phyloP scores from a whole-genome alignment of 139 green algal genomes.

The Yamagishiella unicocca region DNA sequence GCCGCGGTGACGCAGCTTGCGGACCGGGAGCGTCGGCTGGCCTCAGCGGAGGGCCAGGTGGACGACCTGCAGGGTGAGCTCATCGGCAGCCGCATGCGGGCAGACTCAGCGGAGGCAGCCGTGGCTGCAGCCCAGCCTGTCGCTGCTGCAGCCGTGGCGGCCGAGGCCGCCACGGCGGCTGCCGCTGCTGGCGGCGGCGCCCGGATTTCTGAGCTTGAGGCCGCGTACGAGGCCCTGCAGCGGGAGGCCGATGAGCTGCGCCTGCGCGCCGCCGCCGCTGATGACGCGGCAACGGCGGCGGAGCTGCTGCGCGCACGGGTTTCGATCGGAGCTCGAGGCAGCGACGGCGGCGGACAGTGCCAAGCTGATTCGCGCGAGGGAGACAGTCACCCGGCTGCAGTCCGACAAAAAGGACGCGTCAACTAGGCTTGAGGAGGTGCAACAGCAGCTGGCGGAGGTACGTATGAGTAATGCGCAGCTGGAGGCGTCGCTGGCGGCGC shows the following conservation, averaged over 20 bases:
- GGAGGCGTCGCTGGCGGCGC: background rate
- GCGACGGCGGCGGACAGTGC: slow-evolving; percentile 8
- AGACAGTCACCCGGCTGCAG: slow-evolving; percentile 27
- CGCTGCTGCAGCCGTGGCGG: background rate
- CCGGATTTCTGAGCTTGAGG: background rate
- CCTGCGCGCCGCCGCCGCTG: background rate
- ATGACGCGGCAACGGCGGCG: background rate
- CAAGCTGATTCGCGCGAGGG: slow-evolving; percentile 14
- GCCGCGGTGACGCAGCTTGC: background rate
- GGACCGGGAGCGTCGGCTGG: background rate
- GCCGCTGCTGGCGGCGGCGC: background rate
- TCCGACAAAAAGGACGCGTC: background rate
- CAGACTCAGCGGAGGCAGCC: slow-evolving; percentile 27
- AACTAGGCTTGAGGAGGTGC: slow-evolving; percentile 7
- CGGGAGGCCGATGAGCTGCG: background rate
- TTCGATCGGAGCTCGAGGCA: slow-evolving; percentile 18
- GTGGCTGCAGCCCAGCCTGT: background rate
- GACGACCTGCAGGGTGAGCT: slow-evolving; percentile 45
- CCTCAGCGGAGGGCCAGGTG: slow-evolving; percentile 5
- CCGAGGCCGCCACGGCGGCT: background rate
- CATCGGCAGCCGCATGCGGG: slow-evolving; percentile 40
- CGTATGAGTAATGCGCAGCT: background rate
- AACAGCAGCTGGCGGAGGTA: background rate
- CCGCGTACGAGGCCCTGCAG: background rate
- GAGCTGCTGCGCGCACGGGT: background rate